phyloP scores from a whole-genome alignment of 139 green algal genomes.

The Zygnema cylindricum region DNA sequence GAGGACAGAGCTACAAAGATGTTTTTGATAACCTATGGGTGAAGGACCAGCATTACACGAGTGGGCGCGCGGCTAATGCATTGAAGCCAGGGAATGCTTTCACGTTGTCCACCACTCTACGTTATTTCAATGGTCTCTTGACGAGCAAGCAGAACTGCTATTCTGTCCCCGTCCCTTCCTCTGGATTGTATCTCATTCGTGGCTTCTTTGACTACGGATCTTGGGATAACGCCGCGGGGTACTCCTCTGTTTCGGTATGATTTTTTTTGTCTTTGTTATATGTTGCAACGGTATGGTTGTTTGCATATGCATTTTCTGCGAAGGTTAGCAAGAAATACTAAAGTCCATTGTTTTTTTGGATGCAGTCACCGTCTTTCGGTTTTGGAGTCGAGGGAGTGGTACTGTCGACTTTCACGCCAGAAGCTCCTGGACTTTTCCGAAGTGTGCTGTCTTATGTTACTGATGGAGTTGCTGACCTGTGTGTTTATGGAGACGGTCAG shows the following conservation, averaged over 20 bases:
- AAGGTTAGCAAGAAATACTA: too few relatives aligned
- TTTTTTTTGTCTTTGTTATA: too few relatives aligned
- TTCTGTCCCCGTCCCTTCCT: conserved; percentile 12
- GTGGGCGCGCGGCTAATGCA: conserved; percentile 4
- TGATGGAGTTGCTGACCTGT: neutral
- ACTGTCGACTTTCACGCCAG: neutral
- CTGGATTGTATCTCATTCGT: conserved; percentile 41
- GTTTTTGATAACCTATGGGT: neutral
- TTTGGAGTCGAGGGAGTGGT: neutral
- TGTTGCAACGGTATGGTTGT: too few relatives aligned
- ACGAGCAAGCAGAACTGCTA: conserved; percentile 16
- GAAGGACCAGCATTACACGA: conserved; percentile 10
- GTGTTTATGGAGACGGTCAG: neutral
- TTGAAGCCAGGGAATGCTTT: neutral
- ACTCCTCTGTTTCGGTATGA: too few relatives aligned
- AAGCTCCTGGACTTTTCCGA: neutral
- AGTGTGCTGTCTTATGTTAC: neutral
- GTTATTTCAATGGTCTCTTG: conserved; percentile 17
- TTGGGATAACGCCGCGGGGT: neutral
- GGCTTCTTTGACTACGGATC: conserved; percentile 21
- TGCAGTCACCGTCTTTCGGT: neutral
- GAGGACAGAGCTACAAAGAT: conserved; percentile 28
- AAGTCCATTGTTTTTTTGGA: too few relatives aligned
- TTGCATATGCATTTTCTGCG: too few relatives aligned
- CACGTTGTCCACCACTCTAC: neutral